phyloP scores from a whole-genome alignment of 768 basidiomycete genomes.

The Lactarius deliciosus region DNA sequence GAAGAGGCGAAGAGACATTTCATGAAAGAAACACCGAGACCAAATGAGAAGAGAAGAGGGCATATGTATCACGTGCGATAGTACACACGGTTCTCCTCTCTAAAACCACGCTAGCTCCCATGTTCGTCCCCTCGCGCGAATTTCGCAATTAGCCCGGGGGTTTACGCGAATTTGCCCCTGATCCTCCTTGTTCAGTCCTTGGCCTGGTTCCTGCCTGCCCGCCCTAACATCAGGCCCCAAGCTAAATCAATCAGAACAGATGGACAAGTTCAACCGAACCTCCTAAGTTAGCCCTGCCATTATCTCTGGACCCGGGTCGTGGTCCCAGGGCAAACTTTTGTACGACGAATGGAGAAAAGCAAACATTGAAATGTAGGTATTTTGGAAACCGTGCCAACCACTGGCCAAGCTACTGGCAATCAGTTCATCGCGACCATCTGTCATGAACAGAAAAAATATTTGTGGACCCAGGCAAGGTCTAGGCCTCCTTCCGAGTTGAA shows the following conservation, averaged over 20 bases:
- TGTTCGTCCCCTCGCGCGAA: constrained; percentile 8
- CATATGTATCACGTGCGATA: neutral
- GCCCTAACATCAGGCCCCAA: neutral
- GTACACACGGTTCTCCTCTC: neutral
- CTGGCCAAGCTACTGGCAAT: too few relatives aligned
- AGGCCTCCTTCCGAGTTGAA: neutral
- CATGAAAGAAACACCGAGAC: neutral
- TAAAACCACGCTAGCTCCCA: constrained; percentile 1
- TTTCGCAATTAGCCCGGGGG: neutral
- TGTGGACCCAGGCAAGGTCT: neutral
- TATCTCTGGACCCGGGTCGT: too few relatives aligned
- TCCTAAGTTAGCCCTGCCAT: neutral
- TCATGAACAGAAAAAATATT: too few relatives aligned
- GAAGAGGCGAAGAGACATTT: neutral
- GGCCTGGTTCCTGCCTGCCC: neutral
- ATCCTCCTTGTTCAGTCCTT: constrained; percentile 2
- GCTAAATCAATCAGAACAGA: neutral
- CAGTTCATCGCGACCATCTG: too few relatives aligned
- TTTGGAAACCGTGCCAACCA: too few relatives aligned
- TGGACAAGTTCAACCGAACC: neutral
- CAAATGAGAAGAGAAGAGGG: neutral
- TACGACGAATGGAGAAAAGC: neutral
- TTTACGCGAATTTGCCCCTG: neutral
- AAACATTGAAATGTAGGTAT: neutral
- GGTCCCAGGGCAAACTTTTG: neutral